Evolutionary conservation across 768 basidiomycete species (phyloP).

Genomic region (Lyophyllum atratum): DNA sequence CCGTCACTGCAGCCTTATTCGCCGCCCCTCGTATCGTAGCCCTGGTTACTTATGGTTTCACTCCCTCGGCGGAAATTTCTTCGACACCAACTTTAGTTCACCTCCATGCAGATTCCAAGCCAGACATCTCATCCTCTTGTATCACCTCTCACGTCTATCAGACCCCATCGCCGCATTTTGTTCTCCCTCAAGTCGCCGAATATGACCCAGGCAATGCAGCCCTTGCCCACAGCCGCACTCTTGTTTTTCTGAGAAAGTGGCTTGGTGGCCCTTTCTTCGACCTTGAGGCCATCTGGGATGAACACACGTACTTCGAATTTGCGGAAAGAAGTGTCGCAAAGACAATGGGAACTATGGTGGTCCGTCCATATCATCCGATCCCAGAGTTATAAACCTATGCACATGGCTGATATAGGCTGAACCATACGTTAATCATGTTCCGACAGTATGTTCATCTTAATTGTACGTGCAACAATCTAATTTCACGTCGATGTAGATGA

Average conservation of each 20-base stretch:
- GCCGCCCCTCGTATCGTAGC: conserved; percentile 35
- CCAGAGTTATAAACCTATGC: neutral
- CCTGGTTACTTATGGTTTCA: conserved; percentile 38
- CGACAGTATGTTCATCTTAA: conserved; percentile 39
- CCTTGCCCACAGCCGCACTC: conserved; percentile 46
- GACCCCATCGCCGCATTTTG: conserved; percentile 39
- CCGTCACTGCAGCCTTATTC: conserved; percentile 27
- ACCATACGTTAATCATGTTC: conserved; percentile 62
- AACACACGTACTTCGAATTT: conserved; percentile 59
- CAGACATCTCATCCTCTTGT: conserved; percentile 20
- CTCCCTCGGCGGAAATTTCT: conserved; percentile 17
- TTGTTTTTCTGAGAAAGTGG: conserved; percentile 45
- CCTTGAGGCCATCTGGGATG: conserved; percentile 62
- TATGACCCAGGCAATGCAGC: conserved; percentile 45
- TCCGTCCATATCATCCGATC: conserved; percentile 24
- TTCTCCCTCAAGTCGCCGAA: conserved; percentile 40
- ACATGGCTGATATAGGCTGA: conserved; percentile 37
- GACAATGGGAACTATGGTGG: conserved; percentile 61
- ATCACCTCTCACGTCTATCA: conserved; percentile 25
- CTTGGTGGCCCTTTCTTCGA: conserved; percentile 56
- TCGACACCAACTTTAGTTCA: conserved; percentile 39
- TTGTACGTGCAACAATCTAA: neutral
- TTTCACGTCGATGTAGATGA: conserved; percentile 38
- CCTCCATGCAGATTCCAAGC: conserved; percentile 27
- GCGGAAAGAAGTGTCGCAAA: conserved; percentile 48